A percentile compares a stretch with the other conserved stretches of the same genome.
Evolutionary conservation across 306 rosid species (phyloP).

Genomic region (Adenanthera pavonina): DNA sequence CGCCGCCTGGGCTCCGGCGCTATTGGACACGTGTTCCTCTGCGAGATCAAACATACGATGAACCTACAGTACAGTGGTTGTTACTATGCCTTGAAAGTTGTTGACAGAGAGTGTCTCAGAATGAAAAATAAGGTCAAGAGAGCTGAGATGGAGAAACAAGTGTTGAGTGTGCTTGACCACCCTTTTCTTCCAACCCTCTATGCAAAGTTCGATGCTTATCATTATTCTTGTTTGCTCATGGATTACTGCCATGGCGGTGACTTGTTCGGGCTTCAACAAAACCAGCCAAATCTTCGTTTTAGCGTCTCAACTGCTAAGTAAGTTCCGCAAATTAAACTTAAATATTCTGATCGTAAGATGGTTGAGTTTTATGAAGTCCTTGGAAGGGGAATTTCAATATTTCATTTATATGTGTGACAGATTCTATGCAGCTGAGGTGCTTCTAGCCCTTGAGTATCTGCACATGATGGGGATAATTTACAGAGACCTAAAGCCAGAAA

Average conservation of each 20-base stretch:
- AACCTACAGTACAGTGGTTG: constrained; percentile 41
- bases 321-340: neutral
- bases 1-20: constrained; percentile 71
- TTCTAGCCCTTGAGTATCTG: constrained; percentile 63
- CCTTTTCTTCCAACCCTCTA: constrained; percentile 72
- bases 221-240: constrained; percentile 22
- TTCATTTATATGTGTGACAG: constrained; percentile 23
- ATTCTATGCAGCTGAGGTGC: constrained; percentile 71
- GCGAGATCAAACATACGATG: constrained; percentile 46
- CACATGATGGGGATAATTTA: constrained; percentile 70
- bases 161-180: constrained; percentile 72
- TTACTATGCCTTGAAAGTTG: constrained; percentile 69
- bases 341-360: neutral
- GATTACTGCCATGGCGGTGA: constrained; percentile 25
- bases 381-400: neutral
- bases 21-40: constrained; percentile 69
- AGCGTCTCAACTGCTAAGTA: constrained; percentile 10
- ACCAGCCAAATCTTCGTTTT: constrained; percentile 11
- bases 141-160: constrained; percentile 67
- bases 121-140: constrained; percentile 68
- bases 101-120: constrained; percentile 62
- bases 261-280: constrained; percentile 22
- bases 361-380: neutral
- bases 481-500: constrained; percentile 71
- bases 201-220: constrained; percentile 50